Conservation (phyloP, 2,329 filamentous ascomycete genomes). For the Calonectria hawksworthii region DNA sequence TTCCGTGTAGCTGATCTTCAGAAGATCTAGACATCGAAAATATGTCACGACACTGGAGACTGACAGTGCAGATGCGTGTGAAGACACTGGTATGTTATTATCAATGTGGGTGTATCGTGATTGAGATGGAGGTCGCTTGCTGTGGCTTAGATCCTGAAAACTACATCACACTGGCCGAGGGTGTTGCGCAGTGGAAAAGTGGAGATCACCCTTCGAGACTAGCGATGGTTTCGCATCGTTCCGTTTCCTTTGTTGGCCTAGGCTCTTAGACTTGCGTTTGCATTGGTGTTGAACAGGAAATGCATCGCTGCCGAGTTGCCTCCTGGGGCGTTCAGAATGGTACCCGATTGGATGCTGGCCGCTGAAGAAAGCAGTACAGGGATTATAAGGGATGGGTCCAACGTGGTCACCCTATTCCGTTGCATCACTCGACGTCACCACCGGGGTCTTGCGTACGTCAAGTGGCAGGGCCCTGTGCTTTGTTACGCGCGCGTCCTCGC, state of each 20-base stretch:
- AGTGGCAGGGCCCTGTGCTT: not conserved
- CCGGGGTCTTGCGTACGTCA: constrained; percentile 18
- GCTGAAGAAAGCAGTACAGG: not conserved
- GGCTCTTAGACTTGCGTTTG: not conserved
- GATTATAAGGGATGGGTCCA: constrained; percentile 3
- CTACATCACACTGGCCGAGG: not conserved
- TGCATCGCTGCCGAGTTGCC: not conserved
- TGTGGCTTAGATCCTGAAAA: not conserved
- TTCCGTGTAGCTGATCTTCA: not conserved
- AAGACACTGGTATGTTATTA: too few species aligned
- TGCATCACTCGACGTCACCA: constrained; percentile 30
- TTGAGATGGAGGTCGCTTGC: not conserved
- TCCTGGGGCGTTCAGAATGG: not conserved
- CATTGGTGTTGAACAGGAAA: not conserved
- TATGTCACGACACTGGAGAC: not conserved
- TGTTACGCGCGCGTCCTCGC: not conserved
- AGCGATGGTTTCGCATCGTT: constrained; percentile 34
- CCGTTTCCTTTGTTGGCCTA: not conserved
- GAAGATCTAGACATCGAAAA: not conserved
- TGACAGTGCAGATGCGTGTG: not conserved
- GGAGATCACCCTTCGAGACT: constrained; percentile 10
- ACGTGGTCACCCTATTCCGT: constrained; percentile 18
- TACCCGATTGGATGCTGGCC: not conserved
- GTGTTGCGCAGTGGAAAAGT: constrained; percentile 19
- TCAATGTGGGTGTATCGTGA: not conserved